A percentile compares a stretch with the other conserved stretches of the same genome.
These are phyloP conservation scores for Fonsecaea pugnacius DNA, from an alignment of 2,329 filamentous ascomycete species.

Conservation along the genomic window DNA sequence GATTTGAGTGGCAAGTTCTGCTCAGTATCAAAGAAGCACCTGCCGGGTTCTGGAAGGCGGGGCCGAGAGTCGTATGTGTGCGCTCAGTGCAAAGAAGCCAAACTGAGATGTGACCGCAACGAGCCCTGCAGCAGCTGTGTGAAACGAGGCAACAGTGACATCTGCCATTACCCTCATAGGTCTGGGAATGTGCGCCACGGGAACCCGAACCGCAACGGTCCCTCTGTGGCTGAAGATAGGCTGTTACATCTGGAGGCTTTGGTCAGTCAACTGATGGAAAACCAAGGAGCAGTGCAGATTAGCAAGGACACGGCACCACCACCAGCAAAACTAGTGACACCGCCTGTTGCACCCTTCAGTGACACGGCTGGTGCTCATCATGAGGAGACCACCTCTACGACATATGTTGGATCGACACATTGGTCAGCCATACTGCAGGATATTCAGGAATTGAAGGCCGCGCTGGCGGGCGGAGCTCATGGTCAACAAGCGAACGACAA, in stretches of 20 bases:
- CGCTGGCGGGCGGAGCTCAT: slow-evolving; percentile 4
- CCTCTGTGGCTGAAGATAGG: slow-evolving; percentile 25
- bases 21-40: slow-evolving; percentile 64
- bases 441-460: slow-evolving; percentile 30
- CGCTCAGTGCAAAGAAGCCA: slow-evolving; percentile 45
- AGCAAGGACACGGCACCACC: neutral
- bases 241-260: slow-evolving; percentile 28
- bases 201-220: slow-evolving; percentile 1
- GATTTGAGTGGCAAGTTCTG: slow-evolving; percentile 29
- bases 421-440: slow-evolving; percentile 49
- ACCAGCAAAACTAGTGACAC: slow-evolving; percentile 7
- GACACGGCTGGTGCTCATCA: neutral
- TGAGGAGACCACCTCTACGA: neutral
- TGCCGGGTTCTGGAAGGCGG: slow-evolving; percentile 59
- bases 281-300: slow-evolving; percentile 5
- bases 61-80: slow-evolving; percentile 80
- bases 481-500: slow-evolving; percentile 4
- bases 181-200: neutral
- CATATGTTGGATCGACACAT: slow-evolving; percentile 47
- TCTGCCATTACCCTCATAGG: slow-evolving; percentile 75
- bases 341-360: neutral
- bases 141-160: slow-evolving; percentile 77
- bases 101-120: slow-evolving; percentile 48
- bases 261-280: slow-evolving; percentile 27
- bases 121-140: slow-evolving; percentile 51